Evolutionary conservation across 2,329 filamentous ascomycete species (phyloP), one percentile per base, ranked within the genome.

Genomic region (Ceratocystis albifundus): DNA sequence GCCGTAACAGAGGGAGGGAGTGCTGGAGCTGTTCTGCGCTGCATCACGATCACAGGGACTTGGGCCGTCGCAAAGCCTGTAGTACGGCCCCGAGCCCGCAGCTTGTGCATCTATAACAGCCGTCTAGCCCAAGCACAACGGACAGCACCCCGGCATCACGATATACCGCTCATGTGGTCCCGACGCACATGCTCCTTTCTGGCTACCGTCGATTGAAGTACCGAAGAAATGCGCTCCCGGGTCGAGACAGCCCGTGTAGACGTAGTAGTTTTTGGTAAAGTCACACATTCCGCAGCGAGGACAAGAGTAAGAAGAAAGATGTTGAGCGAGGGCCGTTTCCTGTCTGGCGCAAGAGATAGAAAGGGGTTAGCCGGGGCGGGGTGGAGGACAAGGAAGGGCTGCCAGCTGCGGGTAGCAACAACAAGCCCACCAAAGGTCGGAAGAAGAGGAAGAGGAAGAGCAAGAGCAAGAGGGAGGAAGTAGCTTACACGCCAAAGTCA

Each of bases 111-210:
- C 8, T 36, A 6, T 8, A 36, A 10, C 32, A 36, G 32, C 8
- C 32, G 32, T 55, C 74, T 73, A 78, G 55, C 75, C 72, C 53
- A 73, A 74, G 69, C 78, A 80, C 4, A 80, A 71, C 2, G 78
- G 78, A 70, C 78, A 88, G 71, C 81, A 81, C 66, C 85, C 86
- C 10, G 84, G 82, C 32, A 87, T 76, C 55, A 90, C 82, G 71
- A 90, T 89, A 71, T 87, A 89, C 70, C 87, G 81, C 74, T 90
- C 87, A 73, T 90, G 88, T 32, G 88, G 88, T 0, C 86, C 82
- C 66, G 80, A 79, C 4, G 81, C 72, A 71, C 88, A 90, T 41
- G 81, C 77, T 41, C 79, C 75, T 67, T 84, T 80, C 69, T 79
- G 80, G 72, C 78, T 83, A 66, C 86, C 87, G 71, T 90, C 88